A percentile compares a stretch with the other conserved stretches of the same genome.
Conservation (phyloP, 768 basidiomycete genomes). For the Cytidiella melzeri region DNA sequence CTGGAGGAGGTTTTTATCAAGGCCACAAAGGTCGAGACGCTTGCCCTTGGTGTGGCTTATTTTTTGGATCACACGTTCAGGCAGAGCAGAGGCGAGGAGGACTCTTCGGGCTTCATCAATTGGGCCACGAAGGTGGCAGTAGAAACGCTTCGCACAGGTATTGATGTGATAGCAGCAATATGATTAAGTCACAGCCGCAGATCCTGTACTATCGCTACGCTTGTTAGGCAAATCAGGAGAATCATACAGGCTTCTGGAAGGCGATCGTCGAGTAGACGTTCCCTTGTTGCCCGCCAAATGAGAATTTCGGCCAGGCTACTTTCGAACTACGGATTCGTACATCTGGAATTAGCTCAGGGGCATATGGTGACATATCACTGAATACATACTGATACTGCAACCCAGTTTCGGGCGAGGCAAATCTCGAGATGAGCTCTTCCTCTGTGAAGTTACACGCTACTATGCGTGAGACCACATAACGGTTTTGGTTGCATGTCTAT, state of each 20-base stretch:
- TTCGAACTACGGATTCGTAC: slow-evolving; percentile 45
- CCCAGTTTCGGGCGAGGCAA: slow-evolving; percentile 40
- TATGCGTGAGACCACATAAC: neutral
- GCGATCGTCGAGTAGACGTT: slow-evolving; percentile 67
- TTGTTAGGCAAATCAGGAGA: no score
- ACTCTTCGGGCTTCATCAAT: slow-evolving; percentile 38
- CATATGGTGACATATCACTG: neutral
- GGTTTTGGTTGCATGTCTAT: neutral
- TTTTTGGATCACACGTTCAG: slow-evolving; percentile 50
- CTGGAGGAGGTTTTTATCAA: slow-evolving; percentile 81
- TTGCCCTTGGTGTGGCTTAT: slow-evolving; percentile 73
- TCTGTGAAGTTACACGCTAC: slow-evolving; percentile 79
- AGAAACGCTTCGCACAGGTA: slow-evolving; percentile 60
- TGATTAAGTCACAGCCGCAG: no score
- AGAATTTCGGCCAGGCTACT: slow-evolving; percentile 66
- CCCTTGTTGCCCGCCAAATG: slow-evolving; percentile 73
- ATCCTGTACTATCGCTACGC: no score
- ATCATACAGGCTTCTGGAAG: slow-evolving; percentile 41
- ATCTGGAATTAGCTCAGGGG: neutral
- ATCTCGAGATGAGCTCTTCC: slow-evolving; percentile 55
- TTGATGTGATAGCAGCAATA: slow-evolving; percentile 44
- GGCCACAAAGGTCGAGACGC: slow-evolving; percentile 52
- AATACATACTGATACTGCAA: slow-evolving; percentile 56
- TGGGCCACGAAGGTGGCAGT: slow-evolving; percentile 67
- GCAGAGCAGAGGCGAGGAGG: slow-evolving; percentile 30